These are phyloP conservation scores for Boletellus sp. DNA, from an alignment of 768 basidiomycete species.

Conservation along the genomic window DNA sequence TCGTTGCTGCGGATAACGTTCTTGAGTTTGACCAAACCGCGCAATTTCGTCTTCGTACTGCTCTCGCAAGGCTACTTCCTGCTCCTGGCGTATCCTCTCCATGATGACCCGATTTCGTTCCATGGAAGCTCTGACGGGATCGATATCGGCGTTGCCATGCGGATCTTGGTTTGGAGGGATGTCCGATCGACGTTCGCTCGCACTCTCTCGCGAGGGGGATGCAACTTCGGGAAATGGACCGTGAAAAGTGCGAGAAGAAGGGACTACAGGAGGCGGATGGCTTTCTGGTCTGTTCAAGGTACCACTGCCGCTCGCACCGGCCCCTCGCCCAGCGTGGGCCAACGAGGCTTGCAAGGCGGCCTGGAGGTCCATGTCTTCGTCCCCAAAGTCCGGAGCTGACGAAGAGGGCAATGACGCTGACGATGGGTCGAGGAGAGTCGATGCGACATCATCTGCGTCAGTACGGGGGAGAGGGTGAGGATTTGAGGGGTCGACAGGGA, in stretches of 20 bases:
- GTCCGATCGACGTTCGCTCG: conserved; percentile 5
- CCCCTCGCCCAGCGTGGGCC: conserved; percentile 22
- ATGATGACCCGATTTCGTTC: conserved; percentile 58
- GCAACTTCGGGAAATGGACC: conserved; percentile 15
- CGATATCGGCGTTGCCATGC: conserved; percentile 33
- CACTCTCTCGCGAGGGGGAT: conserved; percentile 14
- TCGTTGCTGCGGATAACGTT: conserved; percentile 5
- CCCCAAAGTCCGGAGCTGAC: conserved; percentile 49
- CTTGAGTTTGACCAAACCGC: conserved; percentile 17
- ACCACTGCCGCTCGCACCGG: conserved; percentile 2
- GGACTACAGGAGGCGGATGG: conserved; percentile 22
- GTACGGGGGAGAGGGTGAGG: conserved; percentile 55
- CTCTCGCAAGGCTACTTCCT: conserved; percentile 64
- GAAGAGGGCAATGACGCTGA: conserved; percentile 27
- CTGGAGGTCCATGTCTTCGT: conserved; percentile 86
- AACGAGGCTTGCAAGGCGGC: conserved; percentile 84
- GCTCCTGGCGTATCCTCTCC: conserved; percentile 60
- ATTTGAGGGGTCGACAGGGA: conserved; percentile 53
- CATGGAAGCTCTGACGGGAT: conserved; percentile 66
- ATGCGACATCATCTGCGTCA: conserved; percentile 69
- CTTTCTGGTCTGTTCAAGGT: conserved; percentile 9
- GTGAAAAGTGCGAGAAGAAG: conserved; percentile 28
- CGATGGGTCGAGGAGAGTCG: conserved; percentile 55
- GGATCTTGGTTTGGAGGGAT: conserved; percentile 32
- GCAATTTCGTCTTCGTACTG: conserved; percentile 44